Evolutionary conservation across 2,329 filamentous ascomycete species (phyloP).

Genomic region (Aureobasidium lini): DNA sequence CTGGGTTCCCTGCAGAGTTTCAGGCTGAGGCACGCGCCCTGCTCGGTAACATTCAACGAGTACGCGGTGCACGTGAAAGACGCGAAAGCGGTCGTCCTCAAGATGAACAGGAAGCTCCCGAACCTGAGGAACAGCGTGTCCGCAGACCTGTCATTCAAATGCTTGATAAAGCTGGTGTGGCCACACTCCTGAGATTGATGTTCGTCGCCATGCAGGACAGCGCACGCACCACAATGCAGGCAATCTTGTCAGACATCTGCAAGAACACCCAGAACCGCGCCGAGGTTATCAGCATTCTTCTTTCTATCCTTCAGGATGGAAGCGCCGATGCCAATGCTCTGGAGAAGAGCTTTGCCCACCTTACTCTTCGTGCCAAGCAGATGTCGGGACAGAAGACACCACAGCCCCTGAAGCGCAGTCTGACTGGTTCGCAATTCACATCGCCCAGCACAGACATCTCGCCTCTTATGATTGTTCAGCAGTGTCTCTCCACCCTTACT

Average conservation of each 20-base stretch:
- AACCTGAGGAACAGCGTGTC: slow-evolving; percentile 14
- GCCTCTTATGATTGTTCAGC: slow-evolving; percentile 89
- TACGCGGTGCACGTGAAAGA: slow-evolving; percentile 5
- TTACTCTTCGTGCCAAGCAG: slow-evolving; percentile 85
- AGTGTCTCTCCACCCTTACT: slow-evolving; percentile 79
- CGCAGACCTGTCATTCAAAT: slow-evolving; percentile 81
- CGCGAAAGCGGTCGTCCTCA: slow-evolving; percentile 16
- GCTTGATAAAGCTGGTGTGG: slow-evolving; percentile 91
- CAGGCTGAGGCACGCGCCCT: slow-evolving; percentile 77
- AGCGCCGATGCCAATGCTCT: slow-evolving; percentile 89
- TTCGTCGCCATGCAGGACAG: slow-evolving; percentile 90
- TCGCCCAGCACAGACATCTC: slow-evolving; percentile 69
- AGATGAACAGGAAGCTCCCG: slow-evolving; percentile 9
- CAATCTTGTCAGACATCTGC: slow-evolving; percentile 83
- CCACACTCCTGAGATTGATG: slow-evolving; percentile 95
- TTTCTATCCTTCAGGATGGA: slow-evolving; percentile 92
- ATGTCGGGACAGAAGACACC: slow-evolving; percentile 66
- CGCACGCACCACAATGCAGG: slow-evolving; percentile 74
- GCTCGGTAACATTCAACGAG: slow-evolving; percentile 40
- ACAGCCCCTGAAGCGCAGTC: slow-evolving; percentile 66
- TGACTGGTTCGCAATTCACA: slow-evolving; percentile 50
- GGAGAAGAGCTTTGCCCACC: slow-evolving; percentile 87
- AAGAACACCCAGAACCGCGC: slow-evolving; percentile 94
- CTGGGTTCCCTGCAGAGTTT: slow-evolving; percentile 75
- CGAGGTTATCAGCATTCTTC: slow-evolving; percentile 84